Evolutionary conservation across 805 yeast genomes (phyloP), one percentile per base, ranked within the genome.

Genomic region (Zygosaccharomyces rouxii): DNA sequence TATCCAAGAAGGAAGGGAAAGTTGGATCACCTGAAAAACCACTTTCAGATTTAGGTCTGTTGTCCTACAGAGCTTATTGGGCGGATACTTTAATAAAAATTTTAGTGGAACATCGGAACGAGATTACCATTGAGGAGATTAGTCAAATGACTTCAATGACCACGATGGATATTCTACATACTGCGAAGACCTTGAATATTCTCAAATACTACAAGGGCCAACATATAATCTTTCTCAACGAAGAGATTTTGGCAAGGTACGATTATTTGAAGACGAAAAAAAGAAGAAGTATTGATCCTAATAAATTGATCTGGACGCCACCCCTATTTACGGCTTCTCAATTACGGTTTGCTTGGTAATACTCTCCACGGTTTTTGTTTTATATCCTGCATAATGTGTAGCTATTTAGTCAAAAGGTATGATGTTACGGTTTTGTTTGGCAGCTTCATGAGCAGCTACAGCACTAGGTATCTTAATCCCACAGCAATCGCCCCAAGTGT

Each of bases 11-110:
- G 45, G 99, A 94, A 62, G 82, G 84, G 45, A 94, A 94, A 65
- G 80, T 83, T 3, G 99, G 99, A 0, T 89, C 97, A 0, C 99
- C 99, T 0, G 99, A 94, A 69, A 94, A 94, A 63, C 99, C 99
- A 2, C 73, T 94, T 19, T 87, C 96, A 0, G 99, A 94, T 75
- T 75, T 94, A 62, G 99, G 99, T 35, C 74, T 94, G 28, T 74
- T 94, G 25, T 86, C 96, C 4, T 94, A 94, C 62, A 81, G 99
- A 67, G 96, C 97, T 0, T 94, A 78, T 64, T 94, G 99, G 99
- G 82, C 97, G 0, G 98, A 94, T 59, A 83, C 92, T 0, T 74
- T 94, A 50, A 82, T 89, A 10, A 81, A 80, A 45, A 64, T 89
- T 25, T 71, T 94, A 33, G 83, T 84, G 33, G 94, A 86, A 56